Evolutionary conservation across 768 basidiomycete species (phyloP).

Genomic region (Russula vinacea): DNA sequence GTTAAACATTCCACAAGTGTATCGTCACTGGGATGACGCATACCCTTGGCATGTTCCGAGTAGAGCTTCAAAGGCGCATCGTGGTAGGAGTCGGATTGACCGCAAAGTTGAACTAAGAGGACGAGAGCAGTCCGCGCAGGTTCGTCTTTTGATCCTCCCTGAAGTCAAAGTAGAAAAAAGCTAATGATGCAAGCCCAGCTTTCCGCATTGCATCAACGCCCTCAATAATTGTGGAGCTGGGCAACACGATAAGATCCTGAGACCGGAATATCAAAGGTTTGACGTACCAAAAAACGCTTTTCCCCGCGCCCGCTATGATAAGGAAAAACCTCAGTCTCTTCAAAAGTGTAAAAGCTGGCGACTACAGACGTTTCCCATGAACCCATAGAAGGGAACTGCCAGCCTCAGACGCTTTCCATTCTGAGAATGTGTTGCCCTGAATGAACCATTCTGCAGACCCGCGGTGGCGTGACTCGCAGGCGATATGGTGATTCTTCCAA

Average conservation of each 20-base stretch:
- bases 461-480: background rate
- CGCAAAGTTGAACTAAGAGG: background rate
- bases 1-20: background rate
- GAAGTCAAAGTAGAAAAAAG: background rate
- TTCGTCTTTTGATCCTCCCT: background rate
- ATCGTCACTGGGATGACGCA: background rate
- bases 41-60: background rate
- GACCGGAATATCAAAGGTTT: too few relatives aligned
- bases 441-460: background rate
- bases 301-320: background rate
- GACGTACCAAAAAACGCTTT: background rate
- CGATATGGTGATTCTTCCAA: background rate
- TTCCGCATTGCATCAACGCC: background rate
- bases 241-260: background rate
- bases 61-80: background rate
- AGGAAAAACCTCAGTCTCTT: background rate
- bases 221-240: background rate
- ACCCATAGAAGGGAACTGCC: background rate
- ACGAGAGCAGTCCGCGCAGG: background rate
- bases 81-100: background rate
- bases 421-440: background rate
- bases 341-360: background rate
- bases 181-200: background rate
- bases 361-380: background rate
- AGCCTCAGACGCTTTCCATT: background rate